Evolutionary conservation across 2,329 filamentous ascomycete species (phyloP).

Genomic region (Camillea tinctor): DNA sequence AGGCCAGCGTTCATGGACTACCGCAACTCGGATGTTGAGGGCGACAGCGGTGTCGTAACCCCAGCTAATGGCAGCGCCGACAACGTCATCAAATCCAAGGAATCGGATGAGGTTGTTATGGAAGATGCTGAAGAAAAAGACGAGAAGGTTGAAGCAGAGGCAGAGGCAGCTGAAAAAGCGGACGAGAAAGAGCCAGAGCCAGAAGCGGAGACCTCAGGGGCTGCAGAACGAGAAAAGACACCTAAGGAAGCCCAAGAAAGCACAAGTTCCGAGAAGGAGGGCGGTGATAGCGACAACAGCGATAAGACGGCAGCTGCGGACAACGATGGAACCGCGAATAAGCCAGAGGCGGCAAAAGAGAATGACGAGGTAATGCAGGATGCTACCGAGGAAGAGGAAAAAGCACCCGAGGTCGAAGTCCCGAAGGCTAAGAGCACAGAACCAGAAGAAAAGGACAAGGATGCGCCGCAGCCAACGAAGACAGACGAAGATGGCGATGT

Average conservation of each 20-base stretch:
- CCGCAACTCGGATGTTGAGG: conserved; percentile 44
- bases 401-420: conserved; percentile 15
- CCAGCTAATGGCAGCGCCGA: conserved; percentile 37
- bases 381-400: conserved; percentile 10
- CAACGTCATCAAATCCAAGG: conserved; percentile 36
- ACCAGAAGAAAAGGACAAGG: conserved; percentile 12
- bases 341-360: conserved; percentile 15
- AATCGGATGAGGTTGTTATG: conserved; percentile 42
- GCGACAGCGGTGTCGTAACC: conserved; percentile 39
- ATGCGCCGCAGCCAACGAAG: conserved; percentile 27
- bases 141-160: conserved; percentile 15
- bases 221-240: conserved; percentile 25
- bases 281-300: conserved; percentile 9
- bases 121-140: conserved; percentile 27
- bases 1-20: conserved; percentile 53
- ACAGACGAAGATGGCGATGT: conserved; percentile 51
- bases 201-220: conserved; percentile 17
- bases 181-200: conserved; percentile 21
- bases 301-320: conserved; percentile 13
- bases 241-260: conserved; percentile 20
- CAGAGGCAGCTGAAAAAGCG: conserved; percentile 35
- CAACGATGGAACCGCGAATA: conserved; percentile 12
- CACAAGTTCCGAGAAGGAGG: conserved; percentile 36
- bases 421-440: conserved; percentile 27
- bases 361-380: conserved; percentile 30